Percentiles rank a stretch among this genome's conserved stretches.
Conservation (phyloP, 306 rosid genomes). For the Dalbergia oliveri region DNA sequence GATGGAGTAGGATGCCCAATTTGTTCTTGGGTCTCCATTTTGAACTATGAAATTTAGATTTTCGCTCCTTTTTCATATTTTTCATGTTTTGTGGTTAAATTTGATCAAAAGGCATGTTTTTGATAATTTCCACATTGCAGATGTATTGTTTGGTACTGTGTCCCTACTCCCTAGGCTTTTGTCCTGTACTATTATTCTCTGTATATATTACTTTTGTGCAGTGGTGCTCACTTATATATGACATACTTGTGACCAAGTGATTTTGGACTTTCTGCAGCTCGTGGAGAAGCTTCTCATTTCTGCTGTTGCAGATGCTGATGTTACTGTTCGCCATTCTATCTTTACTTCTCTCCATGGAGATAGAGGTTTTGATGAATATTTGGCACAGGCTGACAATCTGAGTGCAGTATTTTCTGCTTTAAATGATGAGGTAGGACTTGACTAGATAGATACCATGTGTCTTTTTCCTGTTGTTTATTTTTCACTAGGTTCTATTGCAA, state of each 20-base stretch:
- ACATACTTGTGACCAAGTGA: constrained; percentile 47
- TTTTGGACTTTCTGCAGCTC: constrained; percentile 68
- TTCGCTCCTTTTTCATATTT: neutral
- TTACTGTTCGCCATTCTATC: constrained; percentile 91
- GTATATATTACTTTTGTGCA: constrained; percentile 7
- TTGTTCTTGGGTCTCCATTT: neutral
- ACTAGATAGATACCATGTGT: constrained; percentile 8
- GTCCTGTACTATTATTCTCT: constrained; percentile 20
- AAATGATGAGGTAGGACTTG: constrained; percentile 80
- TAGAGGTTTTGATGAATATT: constrained; percentile 93
- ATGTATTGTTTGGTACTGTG: neutral
- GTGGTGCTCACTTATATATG: neutral
- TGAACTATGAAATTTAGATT: neutral
- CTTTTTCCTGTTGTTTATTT: constrained; percentile 35
- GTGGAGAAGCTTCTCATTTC: constrained; percentile 96
- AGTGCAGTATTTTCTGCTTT: constrained; percentile 95
- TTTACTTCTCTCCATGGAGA: constrained; percentile 88
- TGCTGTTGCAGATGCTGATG: constrained; percentile 99
- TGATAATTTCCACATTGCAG: constrained; percentile 15
- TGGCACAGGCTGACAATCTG: constrained; percentile 94
- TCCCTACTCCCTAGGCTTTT: neutral
- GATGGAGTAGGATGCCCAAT: constrained; percentile 2
- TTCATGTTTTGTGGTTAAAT: constrained; percentile 11
- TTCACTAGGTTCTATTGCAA: constrained; percentile 32
- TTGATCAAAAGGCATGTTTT: constrained; percentile 11